Evolutionary conservation across 2,329 filamentous ascomycete species (phyloP), one percentile per base, ranked within the genome.

Genomic region (Fusarium papillatum): DNA sequence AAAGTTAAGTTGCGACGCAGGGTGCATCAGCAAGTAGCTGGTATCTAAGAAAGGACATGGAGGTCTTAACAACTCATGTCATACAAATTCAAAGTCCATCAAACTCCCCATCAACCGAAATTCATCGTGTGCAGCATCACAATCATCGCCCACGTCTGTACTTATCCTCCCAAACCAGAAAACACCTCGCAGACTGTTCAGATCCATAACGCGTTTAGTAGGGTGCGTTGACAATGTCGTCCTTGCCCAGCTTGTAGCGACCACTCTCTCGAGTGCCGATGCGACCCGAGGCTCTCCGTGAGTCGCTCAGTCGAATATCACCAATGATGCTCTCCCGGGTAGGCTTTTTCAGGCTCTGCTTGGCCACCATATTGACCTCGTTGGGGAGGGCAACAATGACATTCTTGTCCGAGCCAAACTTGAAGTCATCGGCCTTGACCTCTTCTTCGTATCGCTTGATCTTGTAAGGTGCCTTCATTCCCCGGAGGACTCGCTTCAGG

Each of bases 401-500:
- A 80, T 98, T 98, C 90, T 98, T 98, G 84, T 99, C 97, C 7
- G 93, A 96, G 59, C 96, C 96, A 81, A 95, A 99, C 80, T 97
- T 95, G 92, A 99, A 99, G 83, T 99, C 98, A 83, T 99, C 97
- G 6, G 97, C 97, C 88, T 97, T 98, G 82, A 99, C 95, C 75
- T 98, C 94, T 80, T 99, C 97, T 1, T 92, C 90, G 82, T 99
- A 99, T 19, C 97, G 93, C 89, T 98, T 98, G 89, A 99, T 98
- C 78, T 93, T 94, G 86, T 99, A 99, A 0, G 96, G 94, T 71
- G 97, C 94, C 84, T 96, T 97, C 76, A 90, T 90, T 64, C 95
- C 95, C 26, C 89, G 89, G 17, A 98, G 84, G 1, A 98, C 90
- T 88, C 98, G 98, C 89, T 95, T 97, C 84, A 99, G 84, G 82